These are phyloP conservation scores for Chionographis japonica DNA, from an alignment of 106 monocot species.

Conservation along the genomic window DNA sequence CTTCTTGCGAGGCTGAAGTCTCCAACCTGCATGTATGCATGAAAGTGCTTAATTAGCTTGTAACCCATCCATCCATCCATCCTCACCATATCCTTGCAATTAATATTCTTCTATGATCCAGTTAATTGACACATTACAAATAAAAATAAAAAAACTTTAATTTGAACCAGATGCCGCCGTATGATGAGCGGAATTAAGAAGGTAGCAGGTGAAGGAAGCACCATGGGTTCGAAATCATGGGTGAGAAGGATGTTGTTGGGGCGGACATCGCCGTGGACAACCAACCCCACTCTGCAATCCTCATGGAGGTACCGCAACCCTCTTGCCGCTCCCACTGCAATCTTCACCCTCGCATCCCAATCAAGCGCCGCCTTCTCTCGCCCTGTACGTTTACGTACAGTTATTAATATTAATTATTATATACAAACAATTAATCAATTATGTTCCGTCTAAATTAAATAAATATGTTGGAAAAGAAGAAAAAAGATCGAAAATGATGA, in stretches of 20 bases:
- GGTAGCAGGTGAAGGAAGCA: conserved; percentile 3
- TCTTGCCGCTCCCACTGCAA: conserved; percentile 54
- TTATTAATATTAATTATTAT: too few relatives aligned
- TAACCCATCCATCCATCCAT: too few relatives aligned
- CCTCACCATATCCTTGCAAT: too few relatives aligned
- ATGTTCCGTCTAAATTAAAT: too few relatives aligned
- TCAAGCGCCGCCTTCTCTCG: conserved; percentile 16
- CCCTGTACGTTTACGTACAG: conserved; percentile 1
- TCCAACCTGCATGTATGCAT: conserved; percentile 4
- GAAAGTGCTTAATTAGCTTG: too few relatives aligned
- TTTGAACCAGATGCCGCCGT: too few relatives aligned
- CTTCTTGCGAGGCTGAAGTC: conserved; percentile 35
- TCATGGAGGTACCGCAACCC: conserved; percentile 70
- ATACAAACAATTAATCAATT: too few relatives aligned
- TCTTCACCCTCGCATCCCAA: conserved; percentile 34
- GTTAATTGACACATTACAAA: too few relatives aligned
- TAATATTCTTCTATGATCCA: too few relatives aligned
- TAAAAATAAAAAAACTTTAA: too few relatives aligned
- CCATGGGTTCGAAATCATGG: conserved; percentile 65
- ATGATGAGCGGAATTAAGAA: not conserved
- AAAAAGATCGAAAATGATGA: too few relatives aligned
- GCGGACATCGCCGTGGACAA: conserved; percentile 49
- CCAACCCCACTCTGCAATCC: conserved; percentile 59
- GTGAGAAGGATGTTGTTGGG: conserved; percentile 67
- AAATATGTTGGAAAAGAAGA: too few relatives aligned